Conservation (phyloP, 495 filamentous ascomycete genomes). For the Halenospora varia region DNA sequence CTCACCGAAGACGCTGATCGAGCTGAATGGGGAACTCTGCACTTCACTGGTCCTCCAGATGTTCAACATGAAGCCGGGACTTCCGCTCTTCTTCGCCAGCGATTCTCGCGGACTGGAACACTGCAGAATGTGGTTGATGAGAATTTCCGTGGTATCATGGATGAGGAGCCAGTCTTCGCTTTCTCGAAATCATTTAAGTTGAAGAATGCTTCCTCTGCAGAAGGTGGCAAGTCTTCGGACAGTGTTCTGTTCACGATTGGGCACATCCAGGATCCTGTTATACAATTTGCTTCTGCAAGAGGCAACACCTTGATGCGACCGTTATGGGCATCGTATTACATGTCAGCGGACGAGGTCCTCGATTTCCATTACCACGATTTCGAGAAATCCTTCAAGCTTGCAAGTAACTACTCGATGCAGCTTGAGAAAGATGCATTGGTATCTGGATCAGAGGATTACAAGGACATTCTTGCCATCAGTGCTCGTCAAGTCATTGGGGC, state of each 20-base stretch:
- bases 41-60: constrained; percentile 67
- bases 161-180: constrained; percentile 86
- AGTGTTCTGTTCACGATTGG: constrained; percentile 80
- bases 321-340: constrained; percentile 77
- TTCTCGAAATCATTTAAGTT: constrained; percentile 76
- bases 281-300: constrained; percentile 78
- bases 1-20: constrained; percentile 73
- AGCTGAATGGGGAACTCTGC: constrained; percentile 84
- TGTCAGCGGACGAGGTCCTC: constrained; percentile 58
- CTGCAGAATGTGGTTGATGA: constrained; percentile 61
- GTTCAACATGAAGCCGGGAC: constrained; percentile 65
- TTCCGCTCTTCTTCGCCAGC: constrained; percentile 60
- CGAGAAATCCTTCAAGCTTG: constrained; percentile 53
- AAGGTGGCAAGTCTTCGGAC: constrained; percentile 27
- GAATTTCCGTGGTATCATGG: constrained; percentile 66
- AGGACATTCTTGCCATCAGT: constrained; percentile 81
- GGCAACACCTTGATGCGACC: constrained; percentile 83
- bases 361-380: constrained; percentile 75
- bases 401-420: constrained; percentile 74
- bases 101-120: constrained; percentile 66
- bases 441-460: constrained; percentile 69
- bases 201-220: constrained; percentile 26
- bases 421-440: constrained; percentile 71
- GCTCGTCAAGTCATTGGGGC: constrained; percentile 93
- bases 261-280: constrained; percentile 77